Evolutionary conservation across 768 basidiomycete species (phyloP), one percentile per base, ranked within the genome.

Genomic region (Erythrobasidium yunnanense): DNA sequence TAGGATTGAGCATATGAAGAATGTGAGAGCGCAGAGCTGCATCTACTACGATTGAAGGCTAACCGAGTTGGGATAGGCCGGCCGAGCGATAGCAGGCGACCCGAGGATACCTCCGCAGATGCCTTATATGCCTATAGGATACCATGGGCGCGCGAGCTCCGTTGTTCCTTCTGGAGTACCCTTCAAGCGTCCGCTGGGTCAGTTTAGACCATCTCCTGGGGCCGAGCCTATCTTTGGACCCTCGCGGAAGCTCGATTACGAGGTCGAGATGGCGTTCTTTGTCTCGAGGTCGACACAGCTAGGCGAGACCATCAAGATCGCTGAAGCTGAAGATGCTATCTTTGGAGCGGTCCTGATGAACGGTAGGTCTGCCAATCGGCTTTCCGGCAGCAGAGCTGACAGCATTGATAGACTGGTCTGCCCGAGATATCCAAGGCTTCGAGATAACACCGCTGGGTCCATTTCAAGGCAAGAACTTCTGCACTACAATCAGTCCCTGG

Each of bases 381-480:
- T n/a, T n/a, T n/a, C n/a, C n/a, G n/a, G n/a, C n/a, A n/a, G n/a
- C n/a, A n/a, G n/a, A n/a, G n/a, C n/a, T n/a, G n/a, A n/a, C n/a
- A n/a, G n/a, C n/a, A n/a, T n/a, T n/a, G n/a, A n/a, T n/a, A n/a
- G n/a, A 71, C 55, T 71, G 71, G 71, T 58, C 55, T 6, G 45
- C 58, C n/a, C 55, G 66, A 20, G 71, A 71, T 30, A 57, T 68
- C 30, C 71, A 71, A 34, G 65, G 45, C 2, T 69, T 60, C 49
- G 71, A 71, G 38, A 70, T 70, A 68, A 55, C 67, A 17, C 71
- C 71, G 1, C 68, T 71, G 4, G 71, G 71, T 0, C 71, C 71
- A 17, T 71, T 71, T 58, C 70, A 71, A 33, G 71, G 71, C 54
- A 71, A 71, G 65, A 69, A 69, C 33, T 71, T 71, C 53, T 66